These are phyloP conservation scores for Ophiobolus disseminans DNA, from an alignment of 2,329 filamentous ascomycete species.

Conservation along the genomic window DNA sequence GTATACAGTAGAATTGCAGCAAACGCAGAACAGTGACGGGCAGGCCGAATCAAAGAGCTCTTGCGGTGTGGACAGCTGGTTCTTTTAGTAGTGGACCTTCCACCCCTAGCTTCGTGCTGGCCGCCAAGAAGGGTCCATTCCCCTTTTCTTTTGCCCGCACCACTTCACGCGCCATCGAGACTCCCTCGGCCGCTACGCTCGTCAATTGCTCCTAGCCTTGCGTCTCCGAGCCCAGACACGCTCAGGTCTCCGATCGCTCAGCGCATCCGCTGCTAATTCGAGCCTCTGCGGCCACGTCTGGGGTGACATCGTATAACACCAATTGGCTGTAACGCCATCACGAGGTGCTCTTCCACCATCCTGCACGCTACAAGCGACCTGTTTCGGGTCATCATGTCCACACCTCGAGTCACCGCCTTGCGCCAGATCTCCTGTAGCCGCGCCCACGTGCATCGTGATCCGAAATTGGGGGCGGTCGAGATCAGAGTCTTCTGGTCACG, in stretches of 20 bases:
- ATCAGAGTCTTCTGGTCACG: slow-evolving; percentile 37
- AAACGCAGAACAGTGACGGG: neutral
- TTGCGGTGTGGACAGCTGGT: slow-evolving; percentile 32
- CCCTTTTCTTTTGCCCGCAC: slow-evolving; percentile 3
- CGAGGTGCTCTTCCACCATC: slow-evolving; percentile 22
- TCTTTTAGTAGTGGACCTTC: slow-evolving; percentile 19
- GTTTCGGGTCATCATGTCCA: slow-evolving; percentile 18
- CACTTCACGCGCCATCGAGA: slow-evolving; percentile 6
- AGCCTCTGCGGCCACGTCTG: slow-evolving; percentile 15
- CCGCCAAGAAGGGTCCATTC: slow-evolving; percentile 20
- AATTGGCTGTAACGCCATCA: slow-evolving; percentile 33
- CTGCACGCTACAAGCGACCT: slow-evolving; percentile 17
- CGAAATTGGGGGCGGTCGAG: slow-evolving; percentile 35
- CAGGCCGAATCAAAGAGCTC: slow-evolving; percentile 16
- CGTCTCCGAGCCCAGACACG: slow-evolving; percentile 7
- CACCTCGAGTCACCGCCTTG: slow-evolving; percentile 31
- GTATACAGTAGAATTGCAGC: neutral
- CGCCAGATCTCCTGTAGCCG: slow-evolving; percentile 4
- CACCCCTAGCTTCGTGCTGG: slow-evolving; percentile 35
- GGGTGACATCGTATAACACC: slow-evolving; percentile 30
- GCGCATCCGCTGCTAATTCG: slow-evolving; percentile 36
- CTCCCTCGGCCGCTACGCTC: slow-evolving; percentile 21
- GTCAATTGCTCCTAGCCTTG: slow-evolving; percentile 28
- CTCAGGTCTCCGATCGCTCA: slow-evolving; percentile 25
- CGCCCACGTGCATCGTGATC: slow-evolving; percentile 40